Percentiles rank a stretch among this genome's conserved stretches.
Evolutionary conservation across 192 early-diverging fungal species (phyloP).

Genomic region (Rhizoclosmatium globosum): DNA sequence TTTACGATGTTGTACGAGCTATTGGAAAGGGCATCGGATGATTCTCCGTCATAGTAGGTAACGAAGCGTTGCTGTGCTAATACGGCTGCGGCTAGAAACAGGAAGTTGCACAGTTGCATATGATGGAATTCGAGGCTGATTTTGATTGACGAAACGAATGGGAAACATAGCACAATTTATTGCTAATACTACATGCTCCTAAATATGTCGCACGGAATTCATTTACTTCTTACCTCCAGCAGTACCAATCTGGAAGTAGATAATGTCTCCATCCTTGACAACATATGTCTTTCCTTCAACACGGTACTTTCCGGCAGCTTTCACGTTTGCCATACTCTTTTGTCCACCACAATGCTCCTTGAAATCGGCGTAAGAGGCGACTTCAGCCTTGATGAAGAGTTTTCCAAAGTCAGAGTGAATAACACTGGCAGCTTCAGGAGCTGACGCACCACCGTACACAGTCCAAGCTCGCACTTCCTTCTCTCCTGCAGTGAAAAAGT

Average conservation of each 20-base stretch:
- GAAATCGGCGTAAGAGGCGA: conserved; percentile 41
- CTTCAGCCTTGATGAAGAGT: conserved; percentile 90
- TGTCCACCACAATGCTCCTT: conserved; percentile 76
- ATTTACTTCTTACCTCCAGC: conserved; percentile 30
- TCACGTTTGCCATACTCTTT: conserved; percentile 70
- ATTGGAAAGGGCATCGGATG: background rate
- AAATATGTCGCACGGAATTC: too few relatives aligned
- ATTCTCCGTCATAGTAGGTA: too few relatives aligned
- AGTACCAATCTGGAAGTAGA: conserved; percentile 47
- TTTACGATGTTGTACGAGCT: conserved; percentile 2
- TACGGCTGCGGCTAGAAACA: too few relatives aligned
- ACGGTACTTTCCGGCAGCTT: conserved; percentile 88
- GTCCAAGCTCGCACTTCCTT: conserved; percentile 92
- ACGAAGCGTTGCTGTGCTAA: too few relatives aligned
- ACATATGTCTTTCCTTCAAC: conserved; percentile 91
- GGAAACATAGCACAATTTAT: too few relatives aligned
- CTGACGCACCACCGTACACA: conserved; percentile 76
- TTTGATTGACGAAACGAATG: too few relatives aligned
- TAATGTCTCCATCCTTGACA: conserved; percentile 92
- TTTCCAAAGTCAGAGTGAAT: conserved; percentile 85
- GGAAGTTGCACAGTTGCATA: too few relatives aligned
- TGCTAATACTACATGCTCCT: too few relatives aligned
- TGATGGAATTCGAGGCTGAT: too few relatives aligned
- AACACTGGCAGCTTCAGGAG: conserved; percentile 86
- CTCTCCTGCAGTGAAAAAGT: conserved; percentile 90